Conservation (phyloP, 2,329 filamentous ascomycete species). For the Ascomycota sp. region DNA sequence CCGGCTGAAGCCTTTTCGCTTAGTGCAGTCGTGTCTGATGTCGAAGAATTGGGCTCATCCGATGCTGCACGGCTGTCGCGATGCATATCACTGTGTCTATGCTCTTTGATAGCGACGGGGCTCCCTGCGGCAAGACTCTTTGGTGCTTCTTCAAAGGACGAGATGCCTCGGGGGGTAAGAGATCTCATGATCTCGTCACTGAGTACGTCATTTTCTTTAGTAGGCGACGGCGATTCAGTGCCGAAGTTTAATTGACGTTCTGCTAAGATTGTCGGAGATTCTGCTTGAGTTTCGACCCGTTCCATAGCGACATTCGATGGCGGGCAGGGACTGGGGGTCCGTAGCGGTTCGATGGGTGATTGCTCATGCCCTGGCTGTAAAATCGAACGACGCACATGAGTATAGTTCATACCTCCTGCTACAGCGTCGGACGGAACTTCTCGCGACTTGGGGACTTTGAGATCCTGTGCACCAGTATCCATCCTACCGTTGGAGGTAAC, state of each 20-base stretch:
- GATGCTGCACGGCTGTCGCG: too few relatives aligned
- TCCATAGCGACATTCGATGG: too few relatives aligned
- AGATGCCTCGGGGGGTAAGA: slow-evolving; percentile 28
- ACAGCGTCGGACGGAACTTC: too few relatives aligned
- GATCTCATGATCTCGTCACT: slow-evolving; percentile 57
- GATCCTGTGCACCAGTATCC: too few relatives aligned
- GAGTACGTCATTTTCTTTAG: slow-evolving; percentile 50
- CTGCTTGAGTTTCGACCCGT: not conserved
- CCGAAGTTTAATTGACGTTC: slow-evolving; percentile 24
- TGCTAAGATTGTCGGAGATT: slow-evolving; percentile 16
- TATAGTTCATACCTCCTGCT: not conserved
- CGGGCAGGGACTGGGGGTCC: slow-evolving; percentile 12
- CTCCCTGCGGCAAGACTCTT: slow-evolving; percentile 5
- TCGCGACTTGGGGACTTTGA: too few relatives aligned
- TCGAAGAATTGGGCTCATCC: too few relatives aligned
- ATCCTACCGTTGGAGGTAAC: too few relatives aligned
- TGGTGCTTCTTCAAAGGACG: slow-evolving; percentile 2
- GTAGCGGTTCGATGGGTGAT: slow-evolving; percentile 11
- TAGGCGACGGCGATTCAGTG: slow-evolving; percentile 28
- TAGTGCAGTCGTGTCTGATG: too few relatives aligned
- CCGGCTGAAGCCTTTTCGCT: not conserved
- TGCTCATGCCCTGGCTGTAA: not conserved
- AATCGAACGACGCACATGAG: not conserved
- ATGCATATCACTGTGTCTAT: too few relatives aligned
- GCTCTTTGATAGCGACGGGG: slow-evolving; percentile 22